Conservation (phyloP, 495 filamentous ascomycete genomes). For the Cryomyces minteri region DNA sequence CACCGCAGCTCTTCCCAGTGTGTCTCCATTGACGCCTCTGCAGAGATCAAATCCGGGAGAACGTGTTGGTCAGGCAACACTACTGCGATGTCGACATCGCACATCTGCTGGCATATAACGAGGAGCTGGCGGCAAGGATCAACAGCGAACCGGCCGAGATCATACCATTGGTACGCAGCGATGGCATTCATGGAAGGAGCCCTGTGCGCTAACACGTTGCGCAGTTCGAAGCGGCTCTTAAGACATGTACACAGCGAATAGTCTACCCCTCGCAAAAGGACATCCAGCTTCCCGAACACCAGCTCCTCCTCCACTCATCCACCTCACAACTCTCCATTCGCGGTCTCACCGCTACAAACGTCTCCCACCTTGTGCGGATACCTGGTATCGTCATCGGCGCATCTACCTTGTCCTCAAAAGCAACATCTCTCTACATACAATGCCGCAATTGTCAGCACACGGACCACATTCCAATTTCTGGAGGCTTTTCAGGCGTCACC, state of each 20-base stretch:
- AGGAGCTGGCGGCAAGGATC: slow-evolving; percentile 83
- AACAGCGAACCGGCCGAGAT: slow-evolving; percentile 83
- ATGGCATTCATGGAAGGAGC: neutral
- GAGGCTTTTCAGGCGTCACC: slow-evolving; percentile 72
- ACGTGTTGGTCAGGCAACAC: slow-evolving; percentile 86
- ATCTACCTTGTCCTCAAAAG: slow-evolving; percentile 90
- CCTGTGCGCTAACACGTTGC: slow-evolving; percentile 1
- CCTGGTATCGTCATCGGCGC: slow-evolving; percentile 97
- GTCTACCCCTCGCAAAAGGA: slow-evolving; percentile 61
- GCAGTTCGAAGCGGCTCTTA: slow-evolving; percentile 81
- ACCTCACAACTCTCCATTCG: slow-evolving; percentile 86
- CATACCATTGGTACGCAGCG: slow-evolving; percentile 58
- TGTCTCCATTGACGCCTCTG: slow-evolving; percentile 1
- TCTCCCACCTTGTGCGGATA: slow-evolving; percentile 87
- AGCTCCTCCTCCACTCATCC: slow-evolving; percentile 85
- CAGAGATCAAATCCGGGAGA: slow-evolving; percentile 91
- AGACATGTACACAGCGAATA: slow-evolving; percentile 80
- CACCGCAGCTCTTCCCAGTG: neutral
- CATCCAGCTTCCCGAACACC: slow-evolving; percentile 66
- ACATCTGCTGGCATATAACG: slow-evolving; percentile 91
- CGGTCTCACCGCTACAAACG: slow-evolving; percentile 78
- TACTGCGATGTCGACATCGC: slow-evolving; percentile 95
- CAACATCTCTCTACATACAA: slow-evolving; percentile 68
- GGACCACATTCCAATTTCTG: slow-evolving; percentile 51
- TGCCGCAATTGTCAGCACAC: slow-evolving; percentile 72